Evolutionary conservation across 2,329 filamentous ascomycete species (phyloP).

Genomic region (Penicillium rolfsii): DNA sequence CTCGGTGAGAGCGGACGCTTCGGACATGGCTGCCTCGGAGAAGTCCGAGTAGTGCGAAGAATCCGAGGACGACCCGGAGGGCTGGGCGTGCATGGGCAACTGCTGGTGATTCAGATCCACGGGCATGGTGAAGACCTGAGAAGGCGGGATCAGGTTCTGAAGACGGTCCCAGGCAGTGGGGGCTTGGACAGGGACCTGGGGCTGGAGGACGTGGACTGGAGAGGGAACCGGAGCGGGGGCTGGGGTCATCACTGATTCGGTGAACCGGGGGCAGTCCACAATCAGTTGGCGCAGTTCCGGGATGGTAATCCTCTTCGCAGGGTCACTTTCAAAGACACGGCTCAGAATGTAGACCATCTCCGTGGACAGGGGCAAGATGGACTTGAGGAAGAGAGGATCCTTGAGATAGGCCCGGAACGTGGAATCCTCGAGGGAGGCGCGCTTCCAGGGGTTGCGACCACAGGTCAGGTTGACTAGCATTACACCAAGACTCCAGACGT

Average conservation of each 20-base stretch:
- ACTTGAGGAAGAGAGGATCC: slow-evolving; percentile 84
- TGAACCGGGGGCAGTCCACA: slow-evolving; percentile 75
- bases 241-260: slow-evolving; percentile 45
- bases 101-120: slow-evolving; percentile 27
- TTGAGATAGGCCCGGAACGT: slow-evolving; percentile 90
- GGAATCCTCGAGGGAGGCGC: slow-evolving; percentile 88
- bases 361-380: slow-evolving; percentile 86
- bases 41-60: slow-evolving; percentile 43
- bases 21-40: slow-evolving; percentile 45
- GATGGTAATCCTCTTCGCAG: slow-evolving; percentile 78
- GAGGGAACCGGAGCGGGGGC: neutral
- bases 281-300: slow-evolving; percentile 78
- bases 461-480: slow-evolving; percentile 97
- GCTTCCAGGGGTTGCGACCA: slow-evolving; percentile 98
- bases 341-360: slow-evolving; percentile 87
- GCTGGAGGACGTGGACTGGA: slow-evolving; percentile 40
- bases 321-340: slow-evolving; percentile 85
- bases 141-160: slow-evolving; percentile 38
- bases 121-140: slow-evolving; percentile 39
- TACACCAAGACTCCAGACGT: slow-evolving; percentile 97
- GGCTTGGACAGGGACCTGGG: slow-evolving; percentile 23
- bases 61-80: slow-evolving; percentile 42
- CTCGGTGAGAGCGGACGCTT: slow-evolving; percentile 45
- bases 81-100: slow-evolving; percentile 37
- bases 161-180: slow-evolving; percentile 1